These are phyloP conservation scores for Melocanna baccifera DNA, from an alignment of 176 grass and related monocot species.

Conservation along the genomic window DNA sequence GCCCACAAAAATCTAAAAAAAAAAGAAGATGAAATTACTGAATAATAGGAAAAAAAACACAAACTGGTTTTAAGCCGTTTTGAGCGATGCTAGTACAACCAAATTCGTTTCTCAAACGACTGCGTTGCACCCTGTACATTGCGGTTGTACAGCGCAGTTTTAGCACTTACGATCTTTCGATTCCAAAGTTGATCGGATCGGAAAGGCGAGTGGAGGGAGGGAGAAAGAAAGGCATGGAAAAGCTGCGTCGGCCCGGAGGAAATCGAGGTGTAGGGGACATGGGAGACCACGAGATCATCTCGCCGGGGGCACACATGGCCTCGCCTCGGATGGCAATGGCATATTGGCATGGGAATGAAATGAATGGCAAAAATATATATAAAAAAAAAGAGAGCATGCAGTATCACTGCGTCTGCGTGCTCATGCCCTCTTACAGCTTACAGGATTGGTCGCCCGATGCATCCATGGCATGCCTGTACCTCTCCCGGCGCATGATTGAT, in stretches of 20 bases:
- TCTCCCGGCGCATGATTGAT: background rate
- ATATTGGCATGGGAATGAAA: background rate
- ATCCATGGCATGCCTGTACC: background rate
- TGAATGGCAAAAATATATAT: background rate
- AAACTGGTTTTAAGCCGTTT: too few relatives aligned
- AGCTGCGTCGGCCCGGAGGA: background rate
- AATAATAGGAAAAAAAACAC: too few relatives aligned
- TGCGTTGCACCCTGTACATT: background rate
- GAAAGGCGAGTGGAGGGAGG: background rate
- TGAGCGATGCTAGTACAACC: too few relatives aligned
- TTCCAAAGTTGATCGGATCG: background rate
- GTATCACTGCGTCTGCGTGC: background rate
- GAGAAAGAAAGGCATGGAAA: background rate
- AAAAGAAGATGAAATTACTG: too few relatives aligned
- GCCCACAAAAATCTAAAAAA: too few relatives aligned
- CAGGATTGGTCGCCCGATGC: background rate
- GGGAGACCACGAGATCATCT: constrained; percentile 26
- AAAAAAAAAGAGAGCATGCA: background rate
- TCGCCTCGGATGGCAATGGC: background rate
- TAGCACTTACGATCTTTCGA: background rate
- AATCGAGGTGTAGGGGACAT: background rate
- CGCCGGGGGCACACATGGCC: background rate
- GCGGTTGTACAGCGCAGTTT: background rate
- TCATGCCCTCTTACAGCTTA: background rate
- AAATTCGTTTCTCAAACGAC: background rate